These are phyloP conservation scores for Xanthoceras sorbifolium DNA, from an alignment of 345 rosid species.

Conservation along the genomic window DNA sequence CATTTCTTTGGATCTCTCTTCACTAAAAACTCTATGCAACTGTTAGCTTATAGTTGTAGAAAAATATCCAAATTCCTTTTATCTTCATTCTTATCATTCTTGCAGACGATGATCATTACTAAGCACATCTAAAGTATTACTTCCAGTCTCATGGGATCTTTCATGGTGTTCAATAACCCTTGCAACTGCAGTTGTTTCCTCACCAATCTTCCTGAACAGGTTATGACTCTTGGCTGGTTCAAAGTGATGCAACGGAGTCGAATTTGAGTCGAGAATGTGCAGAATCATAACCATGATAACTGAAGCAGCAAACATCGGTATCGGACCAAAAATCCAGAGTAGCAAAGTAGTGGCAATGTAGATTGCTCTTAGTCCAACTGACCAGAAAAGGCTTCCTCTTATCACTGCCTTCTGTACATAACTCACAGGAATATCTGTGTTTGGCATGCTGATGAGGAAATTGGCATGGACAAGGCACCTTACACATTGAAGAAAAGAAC, in stretches of 20 bases:
- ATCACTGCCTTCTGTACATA: slow-evolving; percentile 26
- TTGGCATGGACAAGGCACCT: slow-evolving; percentile 27
- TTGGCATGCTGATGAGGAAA: slow-evolving; percentile 38
- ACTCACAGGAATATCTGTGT: slow-evolving; percentile 26
- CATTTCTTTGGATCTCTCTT: background rate
- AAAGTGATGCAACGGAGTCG: slow-evolving; percentile 22
- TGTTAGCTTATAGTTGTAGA: background rate
- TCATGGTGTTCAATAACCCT: slow-evolving; percentile 15
- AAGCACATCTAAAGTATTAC: background rate
- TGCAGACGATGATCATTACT: background rate
- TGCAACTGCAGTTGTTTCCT: slow-evolving; percentile 18
- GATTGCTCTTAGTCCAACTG: slow-evolving; percentile 30
- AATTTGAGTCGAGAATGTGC: slow-evolving; percentile 30
- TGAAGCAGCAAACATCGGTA: slow-evolving; percentile 36
- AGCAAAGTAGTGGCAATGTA: slow-evolving; percentile 34
- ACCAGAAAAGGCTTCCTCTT: slow-evolving; percentile 33
- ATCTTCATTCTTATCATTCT: background rate
- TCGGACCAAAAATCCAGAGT: slow-evolving; percentile 41
- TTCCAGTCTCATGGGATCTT: background rate
- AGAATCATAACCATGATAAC: slow-evolving; percentile 29
- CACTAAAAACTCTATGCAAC: background rate
- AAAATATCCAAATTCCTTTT: background rate
- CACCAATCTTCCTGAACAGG: background rate
- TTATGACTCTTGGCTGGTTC: slow-evolving; percentile 15
- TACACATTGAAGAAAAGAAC: slow-evolving; percentile 34